Percentiles rank a stretch among this genome's conserved stretches.
phyloP scores from a whole-genome alignment of 2,329 filamentous ascomycete species.

The Exophiala phaeomuriformis region DNA sequence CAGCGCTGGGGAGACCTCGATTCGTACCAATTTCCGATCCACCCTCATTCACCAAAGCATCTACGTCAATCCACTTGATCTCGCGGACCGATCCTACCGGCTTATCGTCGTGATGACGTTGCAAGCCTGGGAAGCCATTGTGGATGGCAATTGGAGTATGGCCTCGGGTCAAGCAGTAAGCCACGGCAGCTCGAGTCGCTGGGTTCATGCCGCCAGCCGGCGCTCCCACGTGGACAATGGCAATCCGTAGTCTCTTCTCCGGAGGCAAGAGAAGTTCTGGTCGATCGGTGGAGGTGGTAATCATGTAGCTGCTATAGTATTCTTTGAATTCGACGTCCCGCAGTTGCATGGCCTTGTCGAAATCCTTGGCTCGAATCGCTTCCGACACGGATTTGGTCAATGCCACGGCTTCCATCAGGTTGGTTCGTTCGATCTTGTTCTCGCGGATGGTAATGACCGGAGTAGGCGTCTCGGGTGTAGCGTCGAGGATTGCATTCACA shows the following conservation, averaged over 20 bases:
- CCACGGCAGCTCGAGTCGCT: slow-evolving; percentile 83
- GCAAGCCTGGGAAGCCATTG: slow-evolving; percentile 92
- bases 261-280: slow-evolving; percentile 60
- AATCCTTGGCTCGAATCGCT: slow-evolving; percentile 78
- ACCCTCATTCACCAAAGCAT: slow-evolving; percentile 91
- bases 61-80: slow-evolving; percentile 88
- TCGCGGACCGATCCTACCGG: slow-evolving; percentile 75
- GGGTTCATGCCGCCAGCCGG: slow-evolving; percentile 98
- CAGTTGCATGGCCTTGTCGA: slow-evolving; percentile 76
- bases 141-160: slow-evolving; percentile 89
- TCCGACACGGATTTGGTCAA: slow-evolving; percentile 77
- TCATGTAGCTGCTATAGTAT: slow-evolving; percentile 82
- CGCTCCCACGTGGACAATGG: slow-evolving; percentile 93
- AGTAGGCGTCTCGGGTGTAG: slow-evolving; percentile 79
- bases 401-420: slow-evolving; percentile 78
- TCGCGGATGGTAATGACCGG: slow-evolving; percentile 95
- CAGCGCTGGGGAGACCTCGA: slow-evolving; percentile 80
- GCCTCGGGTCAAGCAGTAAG: slow-evolving; percentile 85
- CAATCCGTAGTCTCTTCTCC: slow-evolving; percentile 81
- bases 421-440: slow-evolving; percentile 91
- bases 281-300: slow-evolving; percentile 76
- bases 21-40: slow-evolving; percentile 98
- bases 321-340: slow-evolving; percentile 91
- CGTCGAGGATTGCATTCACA: slow-evolving; percentile 82
- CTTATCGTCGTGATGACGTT: slow-evolving; percentile 78